These are phyloP conservation scores for Sporothrix phasma DNA, from an alignment of 2,329 filamentous ascomycete species.

Conservation along the genomic window DNA sequence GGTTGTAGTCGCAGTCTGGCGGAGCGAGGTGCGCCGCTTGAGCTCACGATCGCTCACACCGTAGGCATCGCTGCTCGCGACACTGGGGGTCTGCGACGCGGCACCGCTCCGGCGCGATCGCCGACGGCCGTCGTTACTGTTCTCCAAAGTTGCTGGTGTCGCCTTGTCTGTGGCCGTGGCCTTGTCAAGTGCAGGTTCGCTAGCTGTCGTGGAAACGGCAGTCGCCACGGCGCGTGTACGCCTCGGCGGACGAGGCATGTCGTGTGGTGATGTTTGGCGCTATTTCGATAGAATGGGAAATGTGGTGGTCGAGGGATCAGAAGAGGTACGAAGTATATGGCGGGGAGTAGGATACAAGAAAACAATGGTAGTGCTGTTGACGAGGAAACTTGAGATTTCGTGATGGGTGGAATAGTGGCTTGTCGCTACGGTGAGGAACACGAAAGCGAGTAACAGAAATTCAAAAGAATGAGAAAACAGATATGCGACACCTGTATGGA, in stretches of 20 bases:
- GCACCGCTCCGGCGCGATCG: slow-evolving; percentile 14
- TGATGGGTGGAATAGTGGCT: background rate
- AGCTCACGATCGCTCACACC: slow-evolving; percentile 29
- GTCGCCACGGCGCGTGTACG: slow-evolving; percentile 14
- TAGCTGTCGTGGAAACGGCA: background rate
- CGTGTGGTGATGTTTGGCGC: background rate
- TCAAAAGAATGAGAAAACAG: background rate
- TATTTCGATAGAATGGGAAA: background rate
- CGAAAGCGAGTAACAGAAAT: background rate
- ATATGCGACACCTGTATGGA: background rate
- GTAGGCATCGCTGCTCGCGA: slow-evolving; percentile 26
- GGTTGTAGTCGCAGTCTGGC: slow-evolving; percentile 11
- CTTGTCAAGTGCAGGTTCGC: background rate
- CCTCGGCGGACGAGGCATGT: slow-evolving; percentile 20
- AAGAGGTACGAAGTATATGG: background rate
- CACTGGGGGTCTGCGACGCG: slow-evolving; percentile 10
- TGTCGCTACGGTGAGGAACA: background rate
- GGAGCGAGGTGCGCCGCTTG: slow-evolving; percentile 21
- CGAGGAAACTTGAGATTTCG: background rate
- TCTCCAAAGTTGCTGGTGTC: slow-evolving; percentile 25
- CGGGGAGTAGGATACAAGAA: background rate
- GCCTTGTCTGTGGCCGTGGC: slow-evolving; percentile 11
- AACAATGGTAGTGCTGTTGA: background rate
- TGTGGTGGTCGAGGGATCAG: background rate
- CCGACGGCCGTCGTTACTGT: slow-evolving; percentile 13